Base-by-base conservation (phyloP, 345 rosid species). In the Hypericum androsaemum region DNA sequence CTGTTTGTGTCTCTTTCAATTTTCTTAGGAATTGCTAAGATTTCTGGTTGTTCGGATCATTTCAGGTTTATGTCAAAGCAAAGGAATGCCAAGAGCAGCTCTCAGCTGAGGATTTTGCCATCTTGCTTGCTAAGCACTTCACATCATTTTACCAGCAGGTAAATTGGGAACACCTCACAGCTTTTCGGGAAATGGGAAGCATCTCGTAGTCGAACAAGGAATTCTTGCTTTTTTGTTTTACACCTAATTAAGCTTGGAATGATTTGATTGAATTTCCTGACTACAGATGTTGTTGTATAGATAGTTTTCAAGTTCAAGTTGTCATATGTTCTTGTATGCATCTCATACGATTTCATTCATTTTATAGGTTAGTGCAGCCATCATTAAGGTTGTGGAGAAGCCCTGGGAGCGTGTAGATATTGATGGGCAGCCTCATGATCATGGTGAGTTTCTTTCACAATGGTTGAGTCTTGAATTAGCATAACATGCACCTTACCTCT, bases 371-470 rank as follows among this genome's bases (percentile, higher is more conserved):
- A 77, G 61, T 57, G 64, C 88, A 54, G 88, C 88, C 42, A 68
- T 80, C 10, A 77, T 88, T 17, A 85, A 52, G 51, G 70, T 92
- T 61, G 84, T 72, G 67, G 98, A 92, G 76, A 88, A 88, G 74
- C 96, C 95, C 0, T 92, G 98, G 98, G 95, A 88, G 61, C 95
- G 96, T 5, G 82, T 81, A 7, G 17, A 6, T 22, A 41, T 92
- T 6, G 74, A 77, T 39, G 86, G 86, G 17, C 78, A 88, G 55
- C 84, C 76, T 6, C 96, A 92, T 62, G 61, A 76, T 47, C 98
- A 92, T 59, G 98, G 98, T 53, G 53, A 36, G 38, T 37, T 22
- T 22, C 32, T 22, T 22, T 22, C 32, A 22, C 32, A 22, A 22
- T 22, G 32, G 2, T 22, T 4, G 32, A 22, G 32, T 22, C 32